Base-by-base conservation (phyloP, 768 basidiomycete species). In the Kwoniella bestiolae region DNA sequence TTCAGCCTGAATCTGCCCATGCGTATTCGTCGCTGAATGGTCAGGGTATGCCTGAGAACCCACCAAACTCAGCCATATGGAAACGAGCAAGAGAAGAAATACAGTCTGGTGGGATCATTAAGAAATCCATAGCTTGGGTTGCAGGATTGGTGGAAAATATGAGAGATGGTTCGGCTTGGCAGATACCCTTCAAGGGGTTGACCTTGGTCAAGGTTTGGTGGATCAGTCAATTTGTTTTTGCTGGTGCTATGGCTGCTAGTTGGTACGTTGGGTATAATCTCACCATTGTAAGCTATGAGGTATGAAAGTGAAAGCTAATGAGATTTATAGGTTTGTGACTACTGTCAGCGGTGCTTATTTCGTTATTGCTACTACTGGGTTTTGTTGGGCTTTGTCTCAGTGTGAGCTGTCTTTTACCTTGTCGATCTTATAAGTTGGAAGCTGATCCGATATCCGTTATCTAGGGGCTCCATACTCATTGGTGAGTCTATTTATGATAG, bases 321-420 rank as follows among this genome's bases (percentile, higher is more conserved):
- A 28, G 49, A 32, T 45, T 58, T 58, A 25, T 73, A 95, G 91
- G 69, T 86, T 94, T 70, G 89, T 88, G 2, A 84, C 86, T 8
- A 87, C 85, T 16, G 89, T 94, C 0, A 75, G 75, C 16, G 88
- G 89, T 0, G 89, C 92, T 18, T 92, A 90, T 0, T 61, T 88
- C 12, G 84, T 97, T 65, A 86, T 96, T 56, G 86, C 89, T 7
- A 70, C 90, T 8, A 89, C 89, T 6, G 95, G 95, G 0, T 89
- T 96, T 72, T 89, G 91, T n/a, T 96, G 91, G 91, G 92, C 93
- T 5, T 85, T 97, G 56, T 86, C 89, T 0, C 89, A 90, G 80
- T 97, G 94, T 74, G 58, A 73, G 78, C 68, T 3, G 21, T 23
- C 2, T 3, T n/a, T 26, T 31, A 46, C 23, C 35, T 38, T 12